Conservation (phyloP, 1,284 basidiomycete species). For the Rhodotorula sp. region DNA sequence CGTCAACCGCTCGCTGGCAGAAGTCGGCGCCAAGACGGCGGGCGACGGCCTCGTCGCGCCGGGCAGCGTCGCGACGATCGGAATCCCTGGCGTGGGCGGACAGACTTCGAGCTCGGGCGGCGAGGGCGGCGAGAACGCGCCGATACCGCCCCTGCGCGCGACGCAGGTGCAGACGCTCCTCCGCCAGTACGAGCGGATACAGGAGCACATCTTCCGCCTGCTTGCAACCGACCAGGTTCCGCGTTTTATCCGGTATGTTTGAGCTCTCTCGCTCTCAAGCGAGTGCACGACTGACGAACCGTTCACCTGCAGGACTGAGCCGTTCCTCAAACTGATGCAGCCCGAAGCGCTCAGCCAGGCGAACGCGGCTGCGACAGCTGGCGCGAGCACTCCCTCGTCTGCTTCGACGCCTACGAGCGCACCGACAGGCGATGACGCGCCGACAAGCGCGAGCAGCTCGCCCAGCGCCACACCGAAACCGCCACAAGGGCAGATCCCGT, state of each 20-base stretch:
- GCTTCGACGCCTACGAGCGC: neutral
- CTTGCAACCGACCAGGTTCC: slow-evolving; percentile 98
- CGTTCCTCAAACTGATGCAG: slow-evolving; percentile 40
- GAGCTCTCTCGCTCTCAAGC: too few species aligned
- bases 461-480: slow-evolving; percentile 1
- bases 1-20: slow-evolving; percentile 61
- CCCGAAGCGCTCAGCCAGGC: slow-evolving; percentile 19
- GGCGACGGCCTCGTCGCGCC: slow-evolving; percentile 10
- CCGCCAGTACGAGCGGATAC: slow-evolving; percentile 90
- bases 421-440: neutral
- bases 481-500: neutral
- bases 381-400: neutral
- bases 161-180: slow-evolving; percentile 94
- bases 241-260: slow-evolving; percentile 40
- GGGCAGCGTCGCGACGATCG: neutral
- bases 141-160: slow-evolving; percentile 59
- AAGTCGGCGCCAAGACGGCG: slow-evolving; percentile 62
- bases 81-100: neutral
- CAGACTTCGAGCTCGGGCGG: neutral
- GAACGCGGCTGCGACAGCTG: neutral
- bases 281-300: neutral
- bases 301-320: slow-evolving; percentile 26
- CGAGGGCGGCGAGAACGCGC: slow-evolving; percentile 5
- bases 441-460: neutral
- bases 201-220: slow-evolving; percentile 91